Base-by-base conservation (phyloP, 129 eudicot species). In the Artemisia annua region DNA sequence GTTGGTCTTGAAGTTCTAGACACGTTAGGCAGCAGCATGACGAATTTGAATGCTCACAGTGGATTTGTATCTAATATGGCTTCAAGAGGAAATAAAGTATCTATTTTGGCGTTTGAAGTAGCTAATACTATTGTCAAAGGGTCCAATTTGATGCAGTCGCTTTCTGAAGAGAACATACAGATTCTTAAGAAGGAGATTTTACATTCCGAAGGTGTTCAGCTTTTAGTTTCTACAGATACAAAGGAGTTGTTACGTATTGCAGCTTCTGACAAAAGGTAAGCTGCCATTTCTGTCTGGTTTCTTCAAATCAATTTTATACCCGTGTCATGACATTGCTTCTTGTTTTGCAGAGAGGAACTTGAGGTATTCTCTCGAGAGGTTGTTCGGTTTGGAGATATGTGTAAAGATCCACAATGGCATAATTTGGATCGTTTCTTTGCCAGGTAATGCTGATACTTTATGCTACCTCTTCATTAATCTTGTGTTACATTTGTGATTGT, bases 391-490 rank as follows among this genome's bases (percentile, higher is more conserved):
- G 99, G 99, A 77, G 80, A 90, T 84, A 74, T 87, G 74, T 94
- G 99, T 79, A 94, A 74, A 81, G 99, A 94, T 50, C 91, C 97
- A 57, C 98, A 94, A 72, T 90, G 96, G 96, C 98, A 94, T 87
- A 84, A 90, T 72, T 71, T 94, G 72, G 89, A 80, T 70, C 91
- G 97, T 44, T 94, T 80, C 66, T 94, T 94, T 78, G 61, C 75
- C 24, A 94, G 85, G 98, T 94, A 81, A 79, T 80, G 75, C 71
- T 39, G 67, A 48, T 66, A 15, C 52, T 57, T 66, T 39, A 61
- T 56, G 53, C 61, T 73, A 50, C 56, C 19, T 22, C 26, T 28
- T 54, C 63, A 78, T 58, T 12, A 43, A 66, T 26, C 28, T 48
- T 24, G 15, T 75, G 53, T 13, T 67, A n/a, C 66, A 60, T 59